These are phyloP conservation scores for Trichoderma orchidacearum DNA, from an alignment of 495 filamentous ascomycete species.

Conservation along the genomic window DNA sequence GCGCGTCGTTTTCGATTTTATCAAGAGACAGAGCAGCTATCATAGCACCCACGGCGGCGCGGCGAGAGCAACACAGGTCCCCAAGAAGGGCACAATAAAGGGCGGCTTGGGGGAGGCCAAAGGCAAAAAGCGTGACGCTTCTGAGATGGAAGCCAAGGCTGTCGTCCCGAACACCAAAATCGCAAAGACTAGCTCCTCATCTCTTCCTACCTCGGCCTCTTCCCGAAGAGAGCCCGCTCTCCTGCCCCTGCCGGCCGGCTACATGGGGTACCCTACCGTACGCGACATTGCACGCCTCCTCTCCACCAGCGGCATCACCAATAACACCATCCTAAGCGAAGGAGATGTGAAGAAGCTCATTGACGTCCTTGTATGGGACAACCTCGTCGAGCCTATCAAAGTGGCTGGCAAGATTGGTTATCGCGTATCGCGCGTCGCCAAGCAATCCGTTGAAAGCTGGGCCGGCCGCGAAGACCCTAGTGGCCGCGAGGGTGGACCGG, in stretches of 20 bases:
- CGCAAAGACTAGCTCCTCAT: conserved; percentile 13
- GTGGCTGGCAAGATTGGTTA: conserved; percentile 28
- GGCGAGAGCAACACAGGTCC: conserved; percentile 8
- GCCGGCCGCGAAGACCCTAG: conserved; percentile 25
- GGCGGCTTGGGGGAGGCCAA: conserved; percentile 14
- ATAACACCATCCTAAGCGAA: conserved; percentile 46
- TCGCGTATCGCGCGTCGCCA: conserved; percentile 33
- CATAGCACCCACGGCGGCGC: conserved; percentile 15
- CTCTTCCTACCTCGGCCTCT: conserved; percentile 13
- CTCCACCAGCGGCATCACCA: conserved; percentile 47
- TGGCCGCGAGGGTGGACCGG: conserved; percentile 14
- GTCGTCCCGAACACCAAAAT: conserved; percentile 21
- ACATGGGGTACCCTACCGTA: conserved; percentile 63
- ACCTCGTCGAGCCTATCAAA: conserved; percentile 47
- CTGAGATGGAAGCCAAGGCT: conserved; percentile 25
- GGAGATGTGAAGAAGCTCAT: conserved; percentile 69
- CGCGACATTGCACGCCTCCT: conserved; percentile 58
- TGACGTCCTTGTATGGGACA: conserved; percentile 76
- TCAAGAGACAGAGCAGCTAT: conserved; percentile 59
- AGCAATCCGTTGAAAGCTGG: conserved; percentile 21
- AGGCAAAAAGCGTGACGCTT: conserved; percentile 27
- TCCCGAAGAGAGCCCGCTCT: conserved; percentile 14
- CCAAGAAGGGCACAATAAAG: conserved; percentile 30
- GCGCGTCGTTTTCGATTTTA: conserved; percentile 52
- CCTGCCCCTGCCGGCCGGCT: conserved; percentile 55